Evolutionary conservation across 352 stramenopile species (phyloP), one percentile per base, ranked within the genome.

Genomic region (Phytophthora foliorum): DNA sequence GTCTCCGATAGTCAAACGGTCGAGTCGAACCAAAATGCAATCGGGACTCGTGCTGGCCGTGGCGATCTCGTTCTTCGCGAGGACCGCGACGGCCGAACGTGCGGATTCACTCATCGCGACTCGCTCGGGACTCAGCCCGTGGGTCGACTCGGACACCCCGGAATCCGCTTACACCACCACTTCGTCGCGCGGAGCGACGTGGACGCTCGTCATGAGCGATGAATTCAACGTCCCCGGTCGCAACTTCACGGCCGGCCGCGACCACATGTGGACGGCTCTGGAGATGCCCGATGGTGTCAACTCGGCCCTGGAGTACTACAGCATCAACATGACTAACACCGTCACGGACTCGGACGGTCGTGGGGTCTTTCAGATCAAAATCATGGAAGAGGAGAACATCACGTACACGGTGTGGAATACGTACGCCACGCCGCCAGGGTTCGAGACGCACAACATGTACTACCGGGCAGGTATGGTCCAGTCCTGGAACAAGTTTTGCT

Each of bases 401-500:
- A 67, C 69, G 11, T 81, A 80, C 57, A 77, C 64, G 0, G 72
- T 82, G 2, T 86, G 69, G 57, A 86, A 86, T 54, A 78, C 61
- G 36, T 86, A 82, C 65, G 59, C 72, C 9, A 62, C 68, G 17
- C 78, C 78, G 17, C 69, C 78, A 0, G 76, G 60, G 1, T 86
- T 75, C 22, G 63, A 83, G 57, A 74, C 72, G 9, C 65, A 76
- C 57, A 53, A 19, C 21, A 76, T 82, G 68, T 79, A 81, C 59
- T 80, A 80, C 49, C 79, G 80, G 11, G 86, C 85, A n/a, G 95
- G 85, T 1, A 96, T 97, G 90, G 29, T 97, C 0, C 91, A 97
- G 67, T 84, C 74, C 1, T 98, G 93, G 93, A 97, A 98, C 68
- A 98, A 98, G 51, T 98, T 98, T 61, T 98, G 93, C 64, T 97